Base-by-base conservation (phyloP, 169 alveolate genomes). In the Theileria equi region DNA sequence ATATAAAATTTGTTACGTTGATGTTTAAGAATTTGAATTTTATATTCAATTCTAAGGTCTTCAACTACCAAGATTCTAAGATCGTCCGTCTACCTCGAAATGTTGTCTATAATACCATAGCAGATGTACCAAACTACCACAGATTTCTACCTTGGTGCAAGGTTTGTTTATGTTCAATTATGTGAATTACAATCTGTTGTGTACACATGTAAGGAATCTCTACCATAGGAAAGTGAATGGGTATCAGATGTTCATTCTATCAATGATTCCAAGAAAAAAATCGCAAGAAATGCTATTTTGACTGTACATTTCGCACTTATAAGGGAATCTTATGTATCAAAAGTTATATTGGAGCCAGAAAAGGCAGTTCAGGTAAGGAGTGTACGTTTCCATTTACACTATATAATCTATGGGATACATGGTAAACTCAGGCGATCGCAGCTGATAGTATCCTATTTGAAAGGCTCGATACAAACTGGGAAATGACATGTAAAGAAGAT, bases 111-210 rank as follows among this genome's bases (percentile, higher is more conserved):
- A 31, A 40, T 10, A 73, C 83, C 1, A 68, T 73, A 16, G 17
- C 63, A 31, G 83, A 73, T 26, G 41, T 73, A 0, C 83, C 83
- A 19, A 73, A 58, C 31, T 73, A 73, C 61, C 52, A 45, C 11
- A 19, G 38, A 29, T 73, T 73, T 43, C 36, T 73, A 8, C 83
- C 83, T 5, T 73, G 77, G 77, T 73, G 83, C 50, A 25, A 59
- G 25, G 83, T 73, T 40, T 13, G 70, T 35, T n/a, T 19, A 16
- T 32, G 34, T 10, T 3, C 2, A 25, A 0, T 2, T 21, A 26
- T 7, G 7, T 45, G 17, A 21, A 3, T 3, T n/a, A 10, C 2
- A 6, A 16, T 16, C 29, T 0, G 3, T 31, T 1, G 1, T n/a
- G n/a, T 41, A 32, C 67, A 48, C 50, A 5, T 3, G 6, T 8